phyloP scores from a whole-genome alignment of 768 basidiomycete species.

The Russula dissimulans region DNA sequence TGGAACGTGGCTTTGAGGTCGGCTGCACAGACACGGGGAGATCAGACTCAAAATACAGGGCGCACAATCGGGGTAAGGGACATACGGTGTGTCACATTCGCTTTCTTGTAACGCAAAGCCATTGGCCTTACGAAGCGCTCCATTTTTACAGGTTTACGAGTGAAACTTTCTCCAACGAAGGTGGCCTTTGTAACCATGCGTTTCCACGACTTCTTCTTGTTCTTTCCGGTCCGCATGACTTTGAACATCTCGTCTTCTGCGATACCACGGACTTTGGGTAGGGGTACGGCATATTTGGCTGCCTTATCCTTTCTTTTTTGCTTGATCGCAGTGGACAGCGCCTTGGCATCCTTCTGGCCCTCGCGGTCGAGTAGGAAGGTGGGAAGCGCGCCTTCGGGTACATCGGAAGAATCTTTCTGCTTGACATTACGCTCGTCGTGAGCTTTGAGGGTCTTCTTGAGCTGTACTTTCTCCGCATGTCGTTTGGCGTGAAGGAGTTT shows the following conservation, averaged over 20 bases:
- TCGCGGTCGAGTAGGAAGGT: conserved; percentile 95
- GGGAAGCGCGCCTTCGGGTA: conserved; percentile 86
- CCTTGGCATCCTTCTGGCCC: conserved; percentile 97
- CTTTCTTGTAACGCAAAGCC: conserved; percentile 96
- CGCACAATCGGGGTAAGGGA: conserved; percentile 5
- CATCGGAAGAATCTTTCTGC: conserved; percentile 73
- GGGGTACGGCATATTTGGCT: conserved; percentile 92
- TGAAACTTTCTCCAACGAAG: conserved; percentile 97
- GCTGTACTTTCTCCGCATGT: conserved; percentile 94
- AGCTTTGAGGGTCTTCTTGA: conserved; percentile 99
- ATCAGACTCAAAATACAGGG: not conserved
- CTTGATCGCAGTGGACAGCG: conserved; percentile 91
- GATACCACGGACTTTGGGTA: conserved; percentile 95
- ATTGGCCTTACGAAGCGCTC: conserved; percentile 96
- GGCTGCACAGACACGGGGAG: conserved; percentile 40
- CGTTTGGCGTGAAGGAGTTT: conserved; percentile 97
- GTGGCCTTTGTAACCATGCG: conserved; percentile 99
- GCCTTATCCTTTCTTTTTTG: conserved; percentile 99
- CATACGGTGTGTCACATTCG: conserved; percentile 97
- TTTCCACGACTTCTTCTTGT: conserved; percentile 95
- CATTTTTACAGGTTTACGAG: conserved; percentile 97
- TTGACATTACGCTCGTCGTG: conserved; percentile 99
- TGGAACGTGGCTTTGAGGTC: conserved; percentile 99
- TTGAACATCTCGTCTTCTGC: conserved; percentile 99
- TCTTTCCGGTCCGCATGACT: conserved; percentile 96